These are phyloP conservation scores for Jaapia argillacea DNA, from an alignment of 768 basidiomycete genomes.

Conservation along the genomic window DNA sequence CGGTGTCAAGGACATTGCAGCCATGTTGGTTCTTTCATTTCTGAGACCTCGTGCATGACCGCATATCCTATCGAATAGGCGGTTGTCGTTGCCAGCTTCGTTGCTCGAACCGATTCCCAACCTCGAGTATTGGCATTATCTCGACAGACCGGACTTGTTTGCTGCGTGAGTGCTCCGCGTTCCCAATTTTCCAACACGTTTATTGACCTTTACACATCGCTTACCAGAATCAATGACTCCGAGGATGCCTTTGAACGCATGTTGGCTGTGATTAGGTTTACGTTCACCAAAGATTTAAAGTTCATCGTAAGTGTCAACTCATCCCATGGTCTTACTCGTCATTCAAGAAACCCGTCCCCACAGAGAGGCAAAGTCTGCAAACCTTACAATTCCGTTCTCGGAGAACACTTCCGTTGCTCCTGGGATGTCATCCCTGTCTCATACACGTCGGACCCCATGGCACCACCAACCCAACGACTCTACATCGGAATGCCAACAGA, in stretches of 20 bases:
- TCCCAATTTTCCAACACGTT: neutral
- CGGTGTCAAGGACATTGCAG: slow-evolving; percentile 91
- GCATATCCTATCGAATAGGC: slow-evolving; percentile 50
- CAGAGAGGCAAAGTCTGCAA: slow-evolving; percentile 92
- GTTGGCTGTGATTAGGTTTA: slow-evolving; percentile 82
- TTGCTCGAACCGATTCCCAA: slow-evolving; percentile 91
- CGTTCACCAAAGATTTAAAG: slow-evolving; percentile 91
- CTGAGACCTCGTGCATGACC: slow-evolving; percentile 26
- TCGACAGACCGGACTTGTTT: slow-evolving; percentile 87
- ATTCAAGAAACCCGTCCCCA: neutral
- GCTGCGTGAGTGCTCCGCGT: slow-evolving; percentile 56
- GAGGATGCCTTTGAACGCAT: slow-evolving; percentile 91
- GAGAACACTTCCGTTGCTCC: slow-evolving; percentile 83
- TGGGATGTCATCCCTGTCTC: slow-evolving; percentile 69
- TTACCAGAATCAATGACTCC: slow-evolving; percentile 78
- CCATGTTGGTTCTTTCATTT: slow-evolving; percentile 76
- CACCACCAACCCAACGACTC: slow-evolving; percentile 35
- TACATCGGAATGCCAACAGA: slow-evolving; percentile 21
- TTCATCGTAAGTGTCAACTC: slow-evolving; percentile 54
- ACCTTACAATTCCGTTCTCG: slow-evolving; percentile 81
- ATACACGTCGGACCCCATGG: slow-evolving; percentile 36
- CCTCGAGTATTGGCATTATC: slow-evolving; percentile 92
- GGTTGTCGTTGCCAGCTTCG: slow-evolving; percentile 87
- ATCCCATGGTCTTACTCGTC: neutral
- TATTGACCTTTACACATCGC: neutral